These are phyloP conservation scores for Exserohilum rostratum DNA, from an alignment of 2,329 filamentous ascomycete genomes.

Conservation along the genomic window DNA sequence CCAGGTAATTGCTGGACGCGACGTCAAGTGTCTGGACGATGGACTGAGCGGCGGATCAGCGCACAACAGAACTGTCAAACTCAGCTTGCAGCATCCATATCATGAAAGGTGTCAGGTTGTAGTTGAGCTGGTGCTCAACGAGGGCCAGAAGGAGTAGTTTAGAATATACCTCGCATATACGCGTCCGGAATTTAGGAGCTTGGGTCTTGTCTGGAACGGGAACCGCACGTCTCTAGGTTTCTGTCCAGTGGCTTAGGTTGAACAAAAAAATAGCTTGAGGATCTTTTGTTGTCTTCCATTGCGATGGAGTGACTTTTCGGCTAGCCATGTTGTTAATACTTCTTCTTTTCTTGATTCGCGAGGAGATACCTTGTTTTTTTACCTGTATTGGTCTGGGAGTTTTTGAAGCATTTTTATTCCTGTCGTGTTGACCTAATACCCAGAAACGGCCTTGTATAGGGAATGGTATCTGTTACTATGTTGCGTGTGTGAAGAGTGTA, in stretches of 20 bases:
- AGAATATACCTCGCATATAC: background rate
- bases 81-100: constrained; percentile 94
- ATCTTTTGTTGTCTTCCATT: background rate
- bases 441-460: background rate
- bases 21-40: constrained; percentile 89
- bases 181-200: background rate
- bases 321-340: background rate
- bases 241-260: background rate
- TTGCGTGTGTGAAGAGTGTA: too few species aligned
- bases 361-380: background rate
- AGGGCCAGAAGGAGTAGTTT: constrained; percentile 69
- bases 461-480: background rate
- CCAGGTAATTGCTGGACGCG: constrained; percentile 90
- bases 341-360: background rate
- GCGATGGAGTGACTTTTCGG: background rate
- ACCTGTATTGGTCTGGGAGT: background rate
- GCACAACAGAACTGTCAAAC: constrained; percentile 78
- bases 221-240: too few species aligned
- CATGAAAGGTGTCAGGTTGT: constrained; percentile 83
- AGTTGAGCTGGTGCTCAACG: constrained; percentile 89
- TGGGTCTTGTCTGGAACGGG: background rate
- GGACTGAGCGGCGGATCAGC: constrained; percentile 45
- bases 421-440: background rate
- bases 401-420: background rate
- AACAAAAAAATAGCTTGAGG: background rate